A percentile compares a stretch with the other conserved stretches of the same genome.
Evolutionary conservation across 345 rosid species (phyloP).

Genomic region (Salix suchowensis): DNA sequence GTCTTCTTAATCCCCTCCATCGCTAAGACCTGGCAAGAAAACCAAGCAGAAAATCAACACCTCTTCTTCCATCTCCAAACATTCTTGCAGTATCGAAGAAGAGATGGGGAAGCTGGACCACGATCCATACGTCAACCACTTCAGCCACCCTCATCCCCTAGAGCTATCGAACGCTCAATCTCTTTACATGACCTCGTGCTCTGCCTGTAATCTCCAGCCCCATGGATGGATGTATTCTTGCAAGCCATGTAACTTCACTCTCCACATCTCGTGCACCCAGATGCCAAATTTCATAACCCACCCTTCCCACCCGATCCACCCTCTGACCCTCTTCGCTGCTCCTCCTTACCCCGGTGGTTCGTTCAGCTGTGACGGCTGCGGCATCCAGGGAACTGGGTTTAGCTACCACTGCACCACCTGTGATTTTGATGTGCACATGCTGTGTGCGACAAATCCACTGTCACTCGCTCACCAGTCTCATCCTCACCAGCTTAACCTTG

Average conservation of each 20-base stretch:
- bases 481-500: slow-evolving; percentile 41
- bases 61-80: neutral
- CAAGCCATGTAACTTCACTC: slow-evolving; percentile 48
- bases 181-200: slow-evolving; percentile 29
- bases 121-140: slow-evolving; percentile 36
- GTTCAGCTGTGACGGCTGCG: slow-evolving; percentile 57
- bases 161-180: slow-evolving; percentile 31
- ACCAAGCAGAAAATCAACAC: neutral
- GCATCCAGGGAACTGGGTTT: slow-evolving; percentile 43
- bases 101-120: slow-evolving; percentile 46
- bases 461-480: slow-evolving; percentile 33
- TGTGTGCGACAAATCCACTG: slow-evolving; percentile 50
- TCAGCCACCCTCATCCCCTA: slow-evolving; percentile 55
- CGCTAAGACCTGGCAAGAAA: neutral
- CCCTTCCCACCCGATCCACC: slow-evolving; percentile 49
- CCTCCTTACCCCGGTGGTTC: slow-evolving; percentile 41
- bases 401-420: slow-evolving; percentile 52
- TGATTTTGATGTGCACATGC: slow-evolving; percentile 44
- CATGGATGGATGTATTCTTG: slow-evolving; percentile 45
- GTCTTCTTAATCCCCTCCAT: neutral
- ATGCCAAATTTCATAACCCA: slow-evolving; percentile 49
- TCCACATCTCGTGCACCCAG: slow-evolving; percentile 51
- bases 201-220: slow-evolving; percentile 34
- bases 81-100: neutral
- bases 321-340: slow-evolving; percentile 40